These are phyloP conservation scores for Aspergillus ibericus DNA, from an alignment of 2,329 filamentous ascomycete species.

Conservation along the genomic window DNA sequence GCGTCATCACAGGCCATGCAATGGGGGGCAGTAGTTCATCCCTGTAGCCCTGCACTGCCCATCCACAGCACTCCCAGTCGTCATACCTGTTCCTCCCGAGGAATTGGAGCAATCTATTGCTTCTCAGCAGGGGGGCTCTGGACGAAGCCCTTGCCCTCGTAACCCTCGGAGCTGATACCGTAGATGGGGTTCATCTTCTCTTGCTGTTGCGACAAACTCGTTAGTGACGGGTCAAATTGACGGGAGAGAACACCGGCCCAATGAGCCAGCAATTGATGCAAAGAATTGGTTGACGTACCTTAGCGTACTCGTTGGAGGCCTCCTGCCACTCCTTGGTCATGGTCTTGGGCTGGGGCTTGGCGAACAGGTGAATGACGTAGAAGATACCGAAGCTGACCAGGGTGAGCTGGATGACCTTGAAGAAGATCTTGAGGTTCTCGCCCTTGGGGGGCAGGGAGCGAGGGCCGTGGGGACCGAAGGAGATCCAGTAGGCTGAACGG, in stretches of 20 bases:
- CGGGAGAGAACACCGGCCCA: neutral
- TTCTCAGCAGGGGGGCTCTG: conserved; percentile 58
- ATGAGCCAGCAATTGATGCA: neutral
- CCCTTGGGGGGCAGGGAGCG: conserved; percentile 80
- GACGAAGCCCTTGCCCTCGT: conserved; percentile 74
- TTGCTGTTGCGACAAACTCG: conserved; percentile 52
- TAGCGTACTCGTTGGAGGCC: conserved; percentile 88
- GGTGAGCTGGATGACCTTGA: conserved; percentile 70
- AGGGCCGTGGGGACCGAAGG: conserved; percentile 94
- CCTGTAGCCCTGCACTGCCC: conserved; percentile 11
- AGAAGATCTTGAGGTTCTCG: conserved; percentile 75
- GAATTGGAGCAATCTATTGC: conserved; percentile 28
- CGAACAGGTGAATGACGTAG: conserved; percentile 67
- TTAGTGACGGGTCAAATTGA: conserved; percentile 21
- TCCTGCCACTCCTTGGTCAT: conserved; percentile 99
- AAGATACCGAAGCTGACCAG: conserved; percentile 70
- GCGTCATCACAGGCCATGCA: conserved; percentile 15
- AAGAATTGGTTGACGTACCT: conserved; percentile 57
- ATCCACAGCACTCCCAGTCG: conserved; percentile 20
- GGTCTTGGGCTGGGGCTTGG: conserved; percentile 71
- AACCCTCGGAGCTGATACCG: conserved; percentile 76
- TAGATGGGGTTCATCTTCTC: conserved; percentile 86
- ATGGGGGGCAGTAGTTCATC: conserved; percentile 8
- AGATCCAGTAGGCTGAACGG: conserved; percentile 90
- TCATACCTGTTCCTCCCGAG: conserved; percentile 26